Evolutionary conservation across 108 stramenopile genomes (phyloP).

Genomic region (Epipyxis sp.): DNA sequence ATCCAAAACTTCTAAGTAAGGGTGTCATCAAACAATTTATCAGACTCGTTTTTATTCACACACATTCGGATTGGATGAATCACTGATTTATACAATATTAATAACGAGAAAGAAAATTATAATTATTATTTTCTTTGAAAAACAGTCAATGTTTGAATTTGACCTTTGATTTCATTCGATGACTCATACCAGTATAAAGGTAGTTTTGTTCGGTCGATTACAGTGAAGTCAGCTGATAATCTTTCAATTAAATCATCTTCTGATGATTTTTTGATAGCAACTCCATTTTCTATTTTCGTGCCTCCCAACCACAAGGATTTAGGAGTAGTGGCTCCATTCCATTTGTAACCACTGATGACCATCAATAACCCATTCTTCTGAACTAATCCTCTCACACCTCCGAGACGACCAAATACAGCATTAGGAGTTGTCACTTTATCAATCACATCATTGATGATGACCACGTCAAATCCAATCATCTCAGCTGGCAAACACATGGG

Average conservation of each 20-base stretch:
- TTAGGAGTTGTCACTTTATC: slow-evolving; percentile 40
- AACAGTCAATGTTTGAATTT: neutral
- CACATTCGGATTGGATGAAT: too few relatives aligned
- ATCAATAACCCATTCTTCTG: slow-evolving; percentile 23
- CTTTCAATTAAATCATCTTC: neutral
- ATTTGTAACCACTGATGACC: slow-evolving; percentile 40
- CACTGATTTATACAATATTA: too few relatives aligned
- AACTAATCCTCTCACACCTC: slow-evolving; percentile 41
- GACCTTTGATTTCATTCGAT: neutral
- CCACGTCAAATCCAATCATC: slow-evolving; percentile 40
- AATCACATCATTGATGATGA: slow-evolving; percentile 43
- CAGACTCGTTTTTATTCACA: too few relatives aligned
- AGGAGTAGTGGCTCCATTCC: slow-evolving; percentile 40
- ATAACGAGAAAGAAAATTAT: too few relatives aligned
- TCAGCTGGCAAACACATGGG: slow-evolving; percentile 45
- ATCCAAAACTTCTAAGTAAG: too few relatives aligned
- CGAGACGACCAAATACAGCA: slow-evolving; percentile 40
- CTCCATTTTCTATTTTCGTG: slow-evolving; percentile 16
- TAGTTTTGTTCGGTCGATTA: neutral
- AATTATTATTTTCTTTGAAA: neutral
- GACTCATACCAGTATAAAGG: neutral
- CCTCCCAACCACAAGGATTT: slow-evolving; percentile 39
- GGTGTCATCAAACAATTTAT: too few relatives aligned
- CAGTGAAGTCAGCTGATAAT: neutral
- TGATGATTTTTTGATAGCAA: too few relatives aligned